Evolutionary conservation across 2,329 filamentous ascomycete species (phyloP).

Genomic region (Helotiales sp.): DNA sequence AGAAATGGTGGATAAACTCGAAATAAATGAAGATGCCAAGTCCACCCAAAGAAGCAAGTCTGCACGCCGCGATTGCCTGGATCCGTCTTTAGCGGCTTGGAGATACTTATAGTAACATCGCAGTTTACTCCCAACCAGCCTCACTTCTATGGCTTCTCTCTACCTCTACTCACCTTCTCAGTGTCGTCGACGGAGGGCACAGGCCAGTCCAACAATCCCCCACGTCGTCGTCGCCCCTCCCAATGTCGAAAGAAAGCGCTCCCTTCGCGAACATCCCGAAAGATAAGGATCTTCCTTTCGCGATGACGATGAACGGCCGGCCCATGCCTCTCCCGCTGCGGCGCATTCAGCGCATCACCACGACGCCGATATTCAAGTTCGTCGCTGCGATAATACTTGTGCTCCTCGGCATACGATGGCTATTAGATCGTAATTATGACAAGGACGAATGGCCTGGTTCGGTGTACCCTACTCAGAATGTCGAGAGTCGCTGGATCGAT

Average conservation of each 20-base stretch:
- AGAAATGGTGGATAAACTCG: conserved; percentile 1
- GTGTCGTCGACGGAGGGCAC: conserved; percentile 2
- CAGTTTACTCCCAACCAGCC: neutral
- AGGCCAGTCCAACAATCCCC: neutral
- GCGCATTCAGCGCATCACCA: conserved; percentile 29
- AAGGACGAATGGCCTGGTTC: conserved; percentile 13
- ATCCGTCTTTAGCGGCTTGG: conserved; percentile 14
- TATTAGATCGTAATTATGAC: conserved; percentile 36
- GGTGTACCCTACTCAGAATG: conserved; percentile 23
- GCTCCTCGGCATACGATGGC: conserved; percentile 29
- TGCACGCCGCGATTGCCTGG: neutral
- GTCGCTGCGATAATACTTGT: conserved; percentile 25
- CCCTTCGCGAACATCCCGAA: neutral
- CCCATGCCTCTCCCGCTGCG: conserved; percentile 29
- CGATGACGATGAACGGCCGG: neutral
- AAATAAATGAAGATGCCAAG: neutral
- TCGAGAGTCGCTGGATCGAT: conserved; percentile 34
- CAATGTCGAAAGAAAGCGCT: conserved; percentile 10
- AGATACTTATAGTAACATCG: neutral
- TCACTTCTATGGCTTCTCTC: neutral
- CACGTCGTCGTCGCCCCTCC: neutral
- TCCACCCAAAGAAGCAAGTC: neutral
- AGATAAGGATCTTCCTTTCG: conserved; percentile 7
- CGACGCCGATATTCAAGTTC: conserved; percentile 28
- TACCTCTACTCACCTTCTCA: neutral